Evolutionary conservation across 768 basidiomycete species (phyloP), one percentile per base, ranked within the genome.

Genomic region (Pleurotus salmoneostramineus): DNA sequence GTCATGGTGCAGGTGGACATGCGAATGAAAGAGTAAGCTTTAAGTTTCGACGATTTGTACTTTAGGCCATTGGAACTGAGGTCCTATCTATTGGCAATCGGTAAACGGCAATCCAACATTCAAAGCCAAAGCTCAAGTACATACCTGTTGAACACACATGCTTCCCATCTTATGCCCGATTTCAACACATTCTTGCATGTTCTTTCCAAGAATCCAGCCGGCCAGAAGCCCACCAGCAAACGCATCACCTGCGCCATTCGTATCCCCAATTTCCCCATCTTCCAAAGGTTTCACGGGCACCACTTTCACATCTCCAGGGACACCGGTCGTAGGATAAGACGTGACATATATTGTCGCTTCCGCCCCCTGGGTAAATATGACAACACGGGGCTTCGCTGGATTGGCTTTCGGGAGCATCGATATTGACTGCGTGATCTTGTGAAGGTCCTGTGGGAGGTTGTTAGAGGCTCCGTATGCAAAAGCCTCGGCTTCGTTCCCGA

Each of bases 161-260:
- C 83, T 75, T 43, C 89, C 95, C 65, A 96, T 64, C 71, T 84
- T 85, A 74, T 98, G 95, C 1, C 95, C 96, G 31, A 81, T 84
- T 74, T 89, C 83, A 57, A 98, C 82, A 46, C 80, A 80, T 70
- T 93, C 86, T 15, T 88, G 85, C 33, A 92, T 65, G 33, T 68
- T 73, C 80, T 92, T 96, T 12, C 93, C 94, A 36, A 81, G 70
- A 50, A 91, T 85, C 57, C 83, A 77, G 1, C 89, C 95, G 52
- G 91, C 96, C 50, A 97, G 73, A 82, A 98, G 95, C 37, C 91
- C 96, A 56, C 95, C 96, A 15, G 94, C 93, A 65, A 98, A 98
- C 49, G 92, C 93, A 70, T 98, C 96, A 42, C 96, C 96, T 21
- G 96, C 96, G 50, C 93, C 96, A 72, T 98, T 98, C 50, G 96